Evolutionary conservation across 2,329 filamentous ascomycete genomes (phyloP).

Genomic region (Xylaria sp.): DNA sequence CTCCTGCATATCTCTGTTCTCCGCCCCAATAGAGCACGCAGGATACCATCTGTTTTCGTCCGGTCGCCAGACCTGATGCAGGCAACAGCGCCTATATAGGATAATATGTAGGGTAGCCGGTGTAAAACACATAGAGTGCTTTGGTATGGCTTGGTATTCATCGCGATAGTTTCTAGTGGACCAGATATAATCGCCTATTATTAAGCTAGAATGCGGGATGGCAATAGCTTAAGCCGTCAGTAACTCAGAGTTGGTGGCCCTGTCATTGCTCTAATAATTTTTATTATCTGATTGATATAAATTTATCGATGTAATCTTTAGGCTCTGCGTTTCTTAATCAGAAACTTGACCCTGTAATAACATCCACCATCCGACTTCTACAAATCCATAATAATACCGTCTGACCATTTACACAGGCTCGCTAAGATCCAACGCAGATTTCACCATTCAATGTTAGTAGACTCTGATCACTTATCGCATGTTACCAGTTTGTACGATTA

Average conservation of each 20-base stretch:
- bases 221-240: neutral
- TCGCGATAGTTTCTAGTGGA: neutral
- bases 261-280: neutral
- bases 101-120: neutral
- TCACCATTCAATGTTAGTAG: neutral
- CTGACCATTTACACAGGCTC: neutral
- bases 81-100: neutral
- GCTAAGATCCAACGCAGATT: neutral
- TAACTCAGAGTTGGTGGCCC: neutral
- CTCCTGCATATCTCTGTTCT: conserved; percentile 16
- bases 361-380: neutral
- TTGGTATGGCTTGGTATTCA: neutral
- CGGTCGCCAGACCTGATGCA: neutral
- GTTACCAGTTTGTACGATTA: neutral
- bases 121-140: neutral
- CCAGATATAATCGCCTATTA: neutral
- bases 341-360: neutral
- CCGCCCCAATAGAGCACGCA: neutral
- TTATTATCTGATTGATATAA: too few relatives aligned
- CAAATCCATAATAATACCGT: neutral
- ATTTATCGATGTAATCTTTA: too few relatives aligned
- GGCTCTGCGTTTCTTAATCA: neutral
- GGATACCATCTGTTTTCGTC: conserved; percentile 7
- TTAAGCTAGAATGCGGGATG: neutral
- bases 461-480: neutral